Base-by-base conservation (phyloP, 345 rosid genomes). In the Bretschneidera sinensis region DNA sequence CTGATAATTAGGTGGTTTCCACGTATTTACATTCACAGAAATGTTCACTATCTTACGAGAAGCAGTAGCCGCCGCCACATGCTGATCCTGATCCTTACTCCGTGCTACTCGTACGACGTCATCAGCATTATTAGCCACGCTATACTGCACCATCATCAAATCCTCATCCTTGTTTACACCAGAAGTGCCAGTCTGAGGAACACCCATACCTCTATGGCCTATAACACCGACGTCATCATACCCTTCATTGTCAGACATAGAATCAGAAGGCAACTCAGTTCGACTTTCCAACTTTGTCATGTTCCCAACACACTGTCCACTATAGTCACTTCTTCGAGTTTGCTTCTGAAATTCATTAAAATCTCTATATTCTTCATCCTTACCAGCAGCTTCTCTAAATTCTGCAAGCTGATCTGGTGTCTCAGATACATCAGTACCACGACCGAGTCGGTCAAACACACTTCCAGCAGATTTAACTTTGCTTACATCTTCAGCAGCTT, bases 381-480 rank as follows among this genome's bases (percentile, higher is more conserved):
- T n/a, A 28, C 64, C 68, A 39, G 74, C 35, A 24, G 51, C 72
- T 48, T 77, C 84, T 66, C 80, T 55, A 47, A 48, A 74, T 68
- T 62, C 75, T 34, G 65, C 43, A 22, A 57, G 55, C 45, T 47
- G 76, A 33, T 68, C 79, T 62, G 24, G 25, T 35, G 77, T 65
- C 62, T 68, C 82, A 28, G 79, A 59, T 35, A 69, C 67, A 34
- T 69, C 66, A 45, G 71, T 56, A 53, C 81, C 74, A 48, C 77
- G 81, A 65, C 99, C 83, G 43, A 95, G 82, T 69, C 99, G 76
- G 71, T 95, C 99, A 70, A 95, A 95, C 74, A 95, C 98, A 63
- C 86, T 95, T 74, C 86, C 83, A 22, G 78, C 70, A 57, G 87
- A 53, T 73, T 78, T 89, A 43, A 72, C 60, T 57, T 79, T 85